These are phyloP conservation scores for Starmerella powellii DNA, from an alignment of 805 yeast species.

Conservation along the genomic window DNA sequence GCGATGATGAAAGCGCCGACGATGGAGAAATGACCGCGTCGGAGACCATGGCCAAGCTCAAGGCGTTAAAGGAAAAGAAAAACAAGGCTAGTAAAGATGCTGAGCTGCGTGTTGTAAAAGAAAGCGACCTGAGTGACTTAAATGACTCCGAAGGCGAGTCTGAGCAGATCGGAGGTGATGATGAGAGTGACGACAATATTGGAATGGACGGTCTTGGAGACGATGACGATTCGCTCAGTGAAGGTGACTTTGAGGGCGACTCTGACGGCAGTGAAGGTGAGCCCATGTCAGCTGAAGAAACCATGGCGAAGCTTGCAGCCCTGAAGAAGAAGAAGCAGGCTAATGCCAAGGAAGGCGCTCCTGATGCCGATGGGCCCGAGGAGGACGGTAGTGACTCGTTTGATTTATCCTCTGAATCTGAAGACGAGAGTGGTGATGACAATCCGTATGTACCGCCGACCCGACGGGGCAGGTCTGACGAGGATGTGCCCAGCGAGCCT, in stretches of 20 bases:
- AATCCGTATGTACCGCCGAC: constrained; percentile 78
- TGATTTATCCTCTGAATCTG: constrained; percentile 10
- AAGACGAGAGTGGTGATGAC: constrained; percentile 19
- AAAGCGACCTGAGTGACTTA: constrained; percentile 15
- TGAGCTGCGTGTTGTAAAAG: neutral
- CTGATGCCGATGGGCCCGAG: too few species aligned
- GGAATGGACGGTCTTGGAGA: neutral
- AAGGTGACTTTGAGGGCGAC: constrained; percentile 14
- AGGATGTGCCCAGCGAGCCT: too few species aligned
- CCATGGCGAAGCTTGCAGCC: constrained; percentile 24
- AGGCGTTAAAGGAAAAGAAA: constrained; percentile 14
- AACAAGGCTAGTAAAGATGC: neutral
- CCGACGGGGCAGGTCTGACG: constrained; percentile 41
- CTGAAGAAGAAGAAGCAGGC: constrained; percentile 17
- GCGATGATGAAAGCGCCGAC: neutral
- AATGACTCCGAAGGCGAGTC: constrained; percentile 13
- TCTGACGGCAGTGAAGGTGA: constrained; percentile 6
- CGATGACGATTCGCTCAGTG: constrained; percentile 9
- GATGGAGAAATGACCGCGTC: constrained; percentile 17
- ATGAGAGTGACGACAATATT: constrained; percentile 4
- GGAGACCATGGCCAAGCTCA: constrained; percentile 19
- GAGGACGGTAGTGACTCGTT: too few species aligned
- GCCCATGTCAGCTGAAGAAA: constrained; percentile 21
- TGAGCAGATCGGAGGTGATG: too few species aligned
- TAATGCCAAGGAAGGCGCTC: neutral